A percentile compares a stretch with the other conserved stretches of the same genome.
Conservation (phyloP, 768 basidiomycete genomes). For the Piloderma croceum region DNA sequence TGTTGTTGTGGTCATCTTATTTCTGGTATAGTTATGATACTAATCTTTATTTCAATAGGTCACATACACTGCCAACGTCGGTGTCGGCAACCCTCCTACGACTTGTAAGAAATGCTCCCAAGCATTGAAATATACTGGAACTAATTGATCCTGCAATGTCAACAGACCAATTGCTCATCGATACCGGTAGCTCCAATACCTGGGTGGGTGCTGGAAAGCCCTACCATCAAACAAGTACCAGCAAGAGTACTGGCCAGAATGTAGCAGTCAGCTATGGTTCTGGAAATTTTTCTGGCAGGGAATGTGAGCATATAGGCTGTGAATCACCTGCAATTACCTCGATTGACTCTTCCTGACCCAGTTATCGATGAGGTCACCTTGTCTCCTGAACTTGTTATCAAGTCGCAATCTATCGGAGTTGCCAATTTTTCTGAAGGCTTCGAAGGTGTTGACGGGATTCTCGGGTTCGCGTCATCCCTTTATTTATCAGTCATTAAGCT, state of each 20-base stretch:
- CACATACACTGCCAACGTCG: conserved; percentile 32
- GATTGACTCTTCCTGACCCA: conserved; percentile 30
- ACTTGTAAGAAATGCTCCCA: conserved; percentile 31
- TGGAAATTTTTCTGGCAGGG: conserved; percentile 50
- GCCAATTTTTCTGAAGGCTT: conserved; percentile 44
- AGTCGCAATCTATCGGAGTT: conserved; percentile 59
- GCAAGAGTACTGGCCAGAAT: not conserved
- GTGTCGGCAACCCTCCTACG: conserved; percentile 51
- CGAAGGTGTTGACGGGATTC: conserved; percentile 53
- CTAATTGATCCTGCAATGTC: conserved; percentile 1
- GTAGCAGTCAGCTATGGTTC: conserved; percentile 50
- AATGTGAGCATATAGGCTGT: not conserved
- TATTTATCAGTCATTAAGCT: not conserved
- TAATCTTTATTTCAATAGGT: not conserved
- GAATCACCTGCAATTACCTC: not conserved
- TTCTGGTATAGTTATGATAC: not conserved
- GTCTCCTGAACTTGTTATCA: conserved; percentile 42
- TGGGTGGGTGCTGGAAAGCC: not conserved
- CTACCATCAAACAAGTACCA: not conserved
- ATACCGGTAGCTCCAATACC: not conserved
- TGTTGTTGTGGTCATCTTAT: conserved; percentile 24
- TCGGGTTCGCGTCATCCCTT: conserved; percentile 40
- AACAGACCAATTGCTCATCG: conserved; percentile 32
- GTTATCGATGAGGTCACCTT: conserved; percentile 53
- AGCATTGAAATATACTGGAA: not conserved